Percentiles rank a stretch among this genome's conserved stretches.
These are phyloP conservation scores for Peterozyma toletana DNA, from an alignment of 805 yeast species.

Conservation along the genomic window DNA sequence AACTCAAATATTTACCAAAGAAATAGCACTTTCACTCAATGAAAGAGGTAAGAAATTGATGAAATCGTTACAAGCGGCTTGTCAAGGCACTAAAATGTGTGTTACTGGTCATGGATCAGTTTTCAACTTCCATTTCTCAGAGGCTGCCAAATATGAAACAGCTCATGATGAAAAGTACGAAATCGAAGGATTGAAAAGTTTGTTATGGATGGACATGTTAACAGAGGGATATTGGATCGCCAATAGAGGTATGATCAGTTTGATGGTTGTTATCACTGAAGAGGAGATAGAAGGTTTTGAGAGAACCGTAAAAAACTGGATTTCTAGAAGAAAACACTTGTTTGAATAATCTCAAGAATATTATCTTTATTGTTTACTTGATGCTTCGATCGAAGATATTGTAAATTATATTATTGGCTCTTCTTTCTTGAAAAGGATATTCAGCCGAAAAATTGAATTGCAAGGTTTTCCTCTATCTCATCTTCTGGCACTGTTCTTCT, in stretches of 20 bases:
- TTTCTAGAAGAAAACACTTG: constrained; percentile 1
- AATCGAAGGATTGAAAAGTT: constrained; percentile 2
- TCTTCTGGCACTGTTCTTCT: too few species aligned
- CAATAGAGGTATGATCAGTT: constrained; percentile 10
- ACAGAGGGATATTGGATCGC: constrained; percentile 10
- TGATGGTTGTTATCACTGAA: constrained; percentile 6
- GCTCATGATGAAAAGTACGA: too few species aligned
- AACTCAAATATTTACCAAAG: constrained; percentile 4
- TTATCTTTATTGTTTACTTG: too few species aligned
- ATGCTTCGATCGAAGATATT: too few species aligned
- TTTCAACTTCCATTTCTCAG: constrained; percentile 4
- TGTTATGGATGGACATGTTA: constrained; percentile 11
- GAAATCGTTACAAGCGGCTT: neutral
- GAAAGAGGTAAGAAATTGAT: constrained; percentile 5
- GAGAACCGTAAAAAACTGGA: constrained; percentile 5
- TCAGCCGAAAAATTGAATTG: too few species aligned
- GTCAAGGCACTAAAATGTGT: constrained; percentile 8
- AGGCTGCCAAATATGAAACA: neutral
- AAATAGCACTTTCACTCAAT: constrained; percentile 1
- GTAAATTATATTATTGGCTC: too few species aligned
- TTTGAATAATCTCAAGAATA: neutral
- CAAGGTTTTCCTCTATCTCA: too few species aligned
- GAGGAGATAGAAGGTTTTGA: constrained; percentile 6
- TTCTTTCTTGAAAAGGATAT: too few species aligned
- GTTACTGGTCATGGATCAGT: constrained; percentile 9